A percentile compares a stretch with the other conserved stretches of the same genome.
phyloP scores from a whole-genome alignment of 78 protist species.

The Emiliania huxleyi region DNA sequence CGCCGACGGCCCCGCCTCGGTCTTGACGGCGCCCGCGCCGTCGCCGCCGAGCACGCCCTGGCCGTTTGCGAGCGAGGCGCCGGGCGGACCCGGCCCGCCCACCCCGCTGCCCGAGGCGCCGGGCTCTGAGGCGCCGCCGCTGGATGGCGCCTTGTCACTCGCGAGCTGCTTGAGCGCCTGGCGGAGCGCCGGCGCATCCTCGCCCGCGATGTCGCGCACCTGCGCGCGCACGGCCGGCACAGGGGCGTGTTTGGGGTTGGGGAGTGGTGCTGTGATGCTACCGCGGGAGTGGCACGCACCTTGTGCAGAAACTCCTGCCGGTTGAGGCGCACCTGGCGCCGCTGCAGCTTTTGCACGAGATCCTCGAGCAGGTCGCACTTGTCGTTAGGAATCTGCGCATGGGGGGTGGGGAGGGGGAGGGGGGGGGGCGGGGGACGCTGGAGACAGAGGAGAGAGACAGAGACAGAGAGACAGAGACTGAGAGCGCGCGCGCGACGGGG shows the following conservation, averaged over 20 bases:
- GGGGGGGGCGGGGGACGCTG: background rate
- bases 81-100: background rate
- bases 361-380: constrained; percentile 24
- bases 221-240: background rate
- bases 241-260: too few species aligned
- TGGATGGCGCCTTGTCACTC: background rate
- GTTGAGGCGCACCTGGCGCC: background rate
- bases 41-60: background rate
- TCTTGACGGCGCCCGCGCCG: background rate
- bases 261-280: too few species aligned
- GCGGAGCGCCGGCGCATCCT: constrained; percentile 6
- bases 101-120: background rate
- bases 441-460: background rate
- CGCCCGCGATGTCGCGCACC: constrained; percentile 4
- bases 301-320: constrained; percentile 8
- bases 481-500: too few species aligned
- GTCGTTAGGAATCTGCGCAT: background rate
- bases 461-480: too few species aligned
- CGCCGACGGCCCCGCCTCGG: too few species aligned
- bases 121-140: background rate
- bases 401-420: background rate
- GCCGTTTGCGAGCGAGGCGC: background rate
- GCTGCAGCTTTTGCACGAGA: background rate
- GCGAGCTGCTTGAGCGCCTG: constrained; percentile 8
- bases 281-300: too few species aligned